Base-by-base conservation (phyloP, 257 asterid genomes). In the Solanum chilense region DNA sequence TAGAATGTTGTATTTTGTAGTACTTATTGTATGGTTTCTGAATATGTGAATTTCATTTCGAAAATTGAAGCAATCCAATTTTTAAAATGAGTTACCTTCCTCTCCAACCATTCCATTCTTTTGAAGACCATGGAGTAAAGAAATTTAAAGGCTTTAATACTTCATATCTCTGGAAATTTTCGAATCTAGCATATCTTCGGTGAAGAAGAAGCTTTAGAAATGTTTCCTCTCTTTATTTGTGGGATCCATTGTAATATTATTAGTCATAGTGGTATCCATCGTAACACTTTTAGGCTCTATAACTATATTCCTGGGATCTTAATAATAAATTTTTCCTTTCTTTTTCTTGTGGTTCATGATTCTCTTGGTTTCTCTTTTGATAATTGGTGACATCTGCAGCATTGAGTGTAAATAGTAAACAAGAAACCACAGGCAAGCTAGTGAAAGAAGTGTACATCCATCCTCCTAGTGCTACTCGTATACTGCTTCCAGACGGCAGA, bases 401-500 rank as follows among this genome's bases (percentile, higher is more conserved):
- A 73, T 71, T 94, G 90, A 91, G 45, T 89, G 93, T 90, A 83
- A 90, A 87, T 92, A 86, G 23, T 35, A 90, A 83, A 75, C 82
- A 89, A 73, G 90, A 91, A 10, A 77, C 78, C 73, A 58, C 92
- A n/a, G 82, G 78, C 89, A 60, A 91, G 37, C 39, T 78, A 84
- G 92, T 87, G 89, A 95, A 93, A 92, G 92, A 87, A 87, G 90
- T 96, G 41, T 23, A 70, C 33, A 83, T 92, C 14, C 98, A 93
- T 90, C 98, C 98, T 78, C 94, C 98, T 1, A 90, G 93, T 91
- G 98, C 98, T 31, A 70, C 85, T 33, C 93, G 95, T 6, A 47
- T 92, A 87, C 78, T 90, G 39, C 98, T 96, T 56, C 98, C 98
- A 1, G 98, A 95, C 86, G 95, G 96, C 66, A 90, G 99, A 93